These are phyloP conservation scores for Amanita molliuscula DNA, from an alignment of 768 basidiomycete genomes.

Conservation along the genomic window DNA sequence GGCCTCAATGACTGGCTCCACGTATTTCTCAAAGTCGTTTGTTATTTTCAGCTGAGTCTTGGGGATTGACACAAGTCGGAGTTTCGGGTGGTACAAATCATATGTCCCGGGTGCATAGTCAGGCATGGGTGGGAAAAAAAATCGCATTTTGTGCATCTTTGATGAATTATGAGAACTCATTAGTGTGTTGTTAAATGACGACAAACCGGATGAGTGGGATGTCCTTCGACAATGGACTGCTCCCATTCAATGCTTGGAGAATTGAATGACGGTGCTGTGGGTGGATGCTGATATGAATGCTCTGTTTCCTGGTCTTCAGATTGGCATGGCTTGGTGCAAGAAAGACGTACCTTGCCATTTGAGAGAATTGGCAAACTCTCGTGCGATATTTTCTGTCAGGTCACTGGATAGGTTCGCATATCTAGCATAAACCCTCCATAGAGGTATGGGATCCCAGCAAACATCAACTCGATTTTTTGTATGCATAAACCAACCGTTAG, in stretches of 20 bases:
- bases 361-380: slow-evolving; percentile 38
- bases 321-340: background rate
- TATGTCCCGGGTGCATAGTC: slow-evolving; percentile 34
- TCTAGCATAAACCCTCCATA: slow-evolving; percentile 34
- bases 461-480: slow-evolving; percentile 13
- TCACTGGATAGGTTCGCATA: slow-evolving; percentile 23
- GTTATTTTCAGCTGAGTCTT: slow-evolving; percentile 33
- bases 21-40: slow-evolving; percentile 37
- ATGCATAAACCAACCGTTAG: slow-evolving; percentile 18
- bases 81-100: slow-evolving; percentile 36
- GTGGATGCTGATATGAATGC: slow-evolving; percentile 40
- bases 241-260: slow-evolving; percentile 49
- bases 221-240: slow-evolving; percentile 50
- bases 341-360: slow-evolving; percentile 38
- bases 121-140: slow-evolving; percentile 39
- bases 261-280: slow-evolving; percentile 29
- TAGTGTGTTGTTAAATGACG: background rate
- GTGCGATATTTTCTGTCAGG: slow-evolving; percentile 29
- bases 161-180: background rate
- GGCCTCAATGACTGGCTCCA: slow-evolving; percentile 28
- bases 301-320: slow-evolving; percentile 14
- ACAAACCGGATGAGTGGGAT: slow-evolving; percentile 48
- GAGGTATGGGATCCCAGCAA: slow-evolving; percentile 23
- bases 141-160: slow-evolving; percentile 50
- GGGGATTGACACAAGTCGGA: slow-evolving; percentile 39